phyloP scores from a whole-genome alignment of 2,329 filamentous ascomycete genomes.

The Eutypa lata region DNA sequence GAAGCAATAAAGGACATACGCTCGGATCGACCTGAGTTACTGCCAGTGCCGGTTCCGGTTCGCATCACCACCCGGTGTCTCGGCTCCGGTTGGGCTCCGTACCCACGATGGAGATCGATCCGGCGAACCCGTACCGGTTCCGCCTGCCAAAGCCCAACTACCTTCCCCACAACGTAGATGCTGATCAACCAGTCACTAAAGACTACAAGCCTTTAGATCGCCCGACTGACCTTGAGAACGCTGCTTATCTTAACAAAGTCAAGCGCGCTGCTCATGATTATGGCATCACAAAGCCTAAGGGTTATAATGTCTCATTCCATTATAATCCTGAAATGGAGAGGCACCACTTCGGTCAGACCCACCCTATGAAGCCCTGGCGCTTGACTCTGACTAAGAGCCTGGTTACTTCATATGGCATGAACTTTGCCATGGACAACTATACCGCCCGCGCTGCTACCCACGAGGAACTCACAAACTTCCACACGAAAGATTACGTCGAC shows the following conservation, averaged over 20 bases:
- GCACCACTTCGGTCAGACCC: constrained; percentile 93
- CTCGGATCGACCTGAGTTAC: neutral
- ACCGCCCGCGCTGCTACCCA: constrained; percentile 78
- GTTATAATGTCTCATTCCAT: constrained; percentile 92
- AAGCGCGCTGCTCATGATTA: constrained; percentile 56
- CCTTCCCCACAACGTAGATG: constrained; percentile 51
- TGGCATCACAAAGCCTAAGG: constrained; percentile 75
- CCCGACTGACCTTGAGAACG: constrained; percentile 53
- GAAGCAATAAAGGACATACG: too few species aligned
- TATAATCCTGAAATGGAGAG: constrained; percentile 92
- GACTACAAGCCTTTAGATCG: constrained; percentile 47
- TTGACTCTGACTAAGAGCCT: constrained; percentile 92
- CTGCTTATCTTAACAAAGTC: constrained; percentile 55
- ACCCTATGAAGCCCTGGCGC: constrained; percentile 99
- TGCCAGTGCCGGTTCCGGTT: neutral
- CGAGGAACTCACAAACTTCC: constrained; percentile 84
- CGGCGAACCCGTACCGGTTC: constrained; percentile 42
- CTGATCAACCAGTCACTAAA: constrained; percentile 49
- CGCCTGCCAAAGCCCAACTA: constrained; percentile 59
- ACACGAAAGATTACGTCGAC: constrained; percentile 84
- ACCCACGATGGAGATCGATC: constrained; percentile 38
- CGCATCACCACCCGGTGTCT: neutral
- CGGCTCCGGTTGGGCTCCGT: constrained; percentile 1
- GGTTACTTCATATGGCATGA: constrained; percentile 92
- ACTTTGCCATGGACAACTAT: constrained; percentile 95